Conservation (phyloP, 2,329 filamentous ascomycete species). For the Fusarium chlamydosporum region DNA sequence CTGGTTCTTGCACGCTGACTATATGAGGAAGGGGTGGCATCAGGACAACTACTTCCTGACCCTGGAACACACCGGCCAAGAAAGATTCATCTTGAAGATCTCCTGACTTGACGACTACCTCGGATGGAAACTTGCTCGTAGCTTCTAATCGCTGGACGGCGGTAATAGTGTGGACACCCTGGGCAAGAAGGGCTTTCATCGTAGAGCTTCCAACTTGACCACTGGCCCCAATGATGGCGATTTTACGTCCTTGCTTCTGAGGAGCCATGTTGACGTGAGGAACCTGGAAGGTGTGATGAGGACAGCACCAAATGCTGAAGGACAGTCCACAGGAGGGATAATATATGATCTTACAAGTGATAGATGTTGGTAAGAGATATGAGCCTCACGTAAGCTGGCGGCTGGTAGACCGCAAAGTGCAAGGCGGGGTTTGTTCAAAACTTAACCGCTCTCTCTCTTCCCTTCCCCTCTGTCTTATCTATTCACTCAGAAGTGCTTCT, state of each 20-base stretch:
- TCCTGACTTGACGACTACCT: conserved; percentile 13
- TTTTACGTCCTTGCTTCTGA: conserved; percentile 12
- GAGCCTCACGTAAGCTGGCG: too few species aligned
- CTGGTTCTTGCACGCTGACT: conserved; percentile 25
- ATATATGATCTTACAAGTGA: too few species aligned
- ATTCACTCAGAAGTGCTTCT: too few species aligned
- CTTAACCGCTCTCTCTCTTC: too few species aligned
- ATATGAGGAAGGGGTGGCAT: conserved; percentile 30
- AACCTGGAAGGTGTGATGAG: too few species aligned
- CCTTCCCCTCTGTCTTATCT: too few species aligned
- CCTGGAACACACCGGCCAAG: conserved; percentile 10
- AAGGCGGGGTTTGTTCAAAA: too few species aligned
- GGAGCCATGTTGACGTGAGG: neutral
- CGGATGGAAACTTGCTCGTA: conserved; percentile 12
- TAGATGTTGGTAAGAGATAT: too few species aligned
- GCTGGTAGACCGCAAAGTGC: too few species aligned
- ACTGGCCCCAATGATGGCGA: conserved; percentile 27
- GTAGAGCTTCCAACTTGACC: conserved; percentile 18
- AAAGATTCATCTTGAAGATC: conserved; percentile 25
- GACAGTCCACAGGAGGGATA: too few species aligned
- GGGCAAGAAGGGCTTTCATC: conserved; percentile 11
- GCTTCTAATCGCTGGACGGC: conserved; percentile 20
- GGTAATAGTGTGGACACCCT: conserved; percentile 24
- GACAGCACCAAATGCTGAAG: too few species aligned
- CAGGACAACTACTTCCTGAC: conserved; percentile 24